phyloP scores from a whole-genome alignment of 345 rosid genomes.

The Aquilaria yunnanensis region DNA sequence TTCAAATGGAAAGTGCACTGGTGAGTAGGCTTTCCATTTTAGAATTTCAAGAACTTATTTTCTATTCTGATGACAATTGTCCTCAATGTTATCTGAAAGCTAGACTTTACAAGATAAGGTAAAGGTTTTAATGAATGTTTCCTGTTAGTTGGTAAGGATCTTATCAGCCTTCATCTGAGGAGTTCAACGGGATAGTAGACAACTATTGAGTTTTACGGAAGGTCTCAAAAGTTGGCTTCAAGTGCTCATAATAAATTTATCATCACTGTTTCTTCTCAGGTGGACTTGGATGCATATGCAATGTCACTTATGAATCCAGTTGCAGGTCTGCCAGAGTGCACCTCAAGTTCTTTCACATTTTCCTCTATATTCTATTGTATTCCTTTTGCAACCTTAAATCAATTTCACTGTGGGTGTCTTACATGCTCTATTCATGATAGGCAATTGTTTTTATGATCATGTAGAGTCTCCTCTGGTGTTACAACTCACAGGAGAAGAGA shows the following conservation, averaged over 20 bases:
- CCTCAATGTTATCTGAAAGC: neutral
- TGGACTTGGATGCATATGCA: conserved; percentile 87
- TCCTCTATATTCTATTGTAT: neutral
- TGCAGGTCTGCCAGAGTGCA: conserved; percentile 60
- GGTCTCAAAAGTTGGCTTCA: too few species aligned
- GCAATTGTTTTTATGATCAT: neutral
- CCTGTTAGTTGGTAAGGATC: too few species aligned
- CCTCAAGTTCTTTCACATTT: conserved; percentile 5
- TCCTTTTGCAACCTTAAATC: neutral
- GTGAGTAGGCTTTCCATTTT: conserved; percentile 31
- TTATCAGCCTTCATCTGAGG: too few species aligned
- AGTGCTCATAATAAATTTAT: neutral
- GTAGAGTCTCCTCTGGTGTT: conserved; percentile 7
- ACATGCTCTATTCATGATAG: too few species aligned
- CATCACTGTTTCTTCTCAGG: conserved; percentile 36
- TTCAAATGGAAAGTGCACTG: conserved; percentile 71
- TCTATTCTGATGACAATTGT: conserved; percentile 4
- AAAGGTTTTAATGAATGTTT: too few species aligned
- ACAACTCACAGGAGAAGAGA: neutral
- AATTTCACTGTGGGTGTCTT: too few species aligned
- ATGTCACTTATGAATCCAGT: conserved; percentile 58
- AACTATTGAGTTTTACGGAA: too few species aligned
- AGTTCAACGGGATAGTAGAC: too few species aligned
- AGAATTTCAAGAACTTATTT: conserved; percentile 10
- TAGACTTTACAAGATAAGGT: too few species aligned